Conservation (phyloP, 495 filamentous ascomycete species). For the Hypomontagnella monticulosa region DNA sequence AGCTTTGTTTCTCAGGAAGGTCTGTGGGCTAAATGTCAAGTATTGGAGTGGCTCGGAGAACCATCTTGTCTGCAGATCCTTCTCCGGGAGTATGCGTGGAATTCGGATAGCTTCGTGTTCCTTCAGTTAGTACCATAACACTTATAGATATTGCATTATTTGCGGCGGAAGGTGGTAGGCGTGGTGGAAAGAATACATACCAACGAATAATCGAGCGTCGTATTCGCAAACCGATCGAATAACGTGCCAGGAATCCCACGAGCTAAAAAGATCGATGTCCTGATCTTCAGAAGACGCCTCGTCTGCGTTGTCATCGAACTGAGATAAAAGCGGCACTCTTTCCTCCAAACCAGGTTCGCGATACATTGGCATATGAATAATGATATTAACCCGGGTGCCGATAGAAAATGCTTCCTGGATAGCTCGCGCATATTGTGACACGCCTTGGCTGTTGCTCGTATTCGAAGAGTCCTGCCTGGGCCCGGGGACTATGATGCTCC, state of each 20-base stretch:
- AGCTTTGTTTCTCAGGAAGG: constrained; percentile 80
- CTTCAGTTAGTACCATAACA: constrained; percentile 5
- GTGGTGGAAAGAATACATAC: constrained; percentile 65
- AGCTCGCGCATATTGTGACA: constrained; percentile 82
- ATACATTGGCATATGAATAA: constrained; percentile 84
- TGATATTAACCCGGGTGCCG: constrained; percentile 78
- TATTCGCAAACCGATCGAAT: constrained; percentile 90
- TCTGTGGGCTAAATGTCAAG: constrained; percentile 70
- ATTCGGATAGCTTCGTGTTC: constrained; percentile 72
- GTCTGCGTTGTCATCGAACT: constrained; percentile 41
- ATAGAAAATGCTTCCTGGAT: constrained; percentile 80
- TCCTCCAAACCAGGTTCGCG: constrained; percentile 57
- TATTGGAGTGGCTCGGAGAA: constrained; percentile 90
- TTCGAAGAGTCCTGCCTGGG: constrained; percentile 63
- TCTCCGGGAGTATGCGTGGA: constrained; percentile 79
- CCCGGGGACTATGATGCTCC: constrained; percentile 81
- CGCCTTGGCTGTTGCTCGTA: constrained; percentile 51
- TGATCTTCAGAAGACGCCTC: constrained; percentile 26
- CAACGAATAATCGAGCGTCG: constrained; percentile 79
- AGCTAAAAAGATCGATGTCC: constrained; percentile 72
- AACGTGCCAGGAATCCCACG: constrained; percentile 94
- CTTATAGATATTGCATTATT: background rate
- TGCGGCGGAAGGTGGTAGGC: background rate
- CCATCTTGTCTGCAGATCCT: constrained; percentile 85
- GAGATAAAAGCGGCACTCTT: constrained; percentile 52